A percentile compares a stretch with the other conserved stretches of the same genome.
These are phyloP conservation scores for Neoarthrinium moseri DNA, from an alignment of 2,329 filamentous ascomycete genomes.

Conservation along the genomic window DNA sequence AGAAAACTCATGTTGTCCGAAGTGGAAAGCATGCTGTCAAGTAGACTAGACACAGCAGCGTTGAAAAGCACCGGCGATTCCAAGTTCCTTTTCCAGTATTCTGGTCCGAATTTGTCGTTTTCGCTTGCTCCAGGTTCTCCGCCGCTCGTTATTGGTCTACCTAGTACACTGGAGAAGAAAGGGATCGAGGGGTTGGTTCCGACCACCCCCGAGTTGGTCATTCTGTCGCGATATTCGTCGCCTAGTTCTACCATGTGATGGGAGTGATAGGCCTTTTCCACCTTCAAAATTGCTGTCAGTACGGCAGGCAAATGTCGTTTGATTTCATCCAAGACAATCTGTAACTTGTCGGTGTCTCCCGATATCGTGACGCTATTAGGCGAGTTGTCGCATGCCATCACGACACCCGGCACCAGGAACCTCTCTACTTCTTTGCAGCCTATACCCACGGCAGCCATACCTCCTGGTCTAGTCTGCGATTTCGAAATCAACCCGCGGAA, in stretches of 20 bases:
- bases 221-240: neutral
- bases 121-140: too few species aligned
- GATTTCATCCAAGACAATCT: neutral
- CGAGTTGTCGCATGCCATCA: conserved; percentile 1
- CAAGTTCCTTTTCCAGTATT: conserved; percentile 4
- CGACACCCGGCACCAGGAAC: neutral
- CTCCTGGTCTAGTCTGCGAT: neutral
- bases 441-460: neutral
- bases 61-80: conserved; percentile 8
- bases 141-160: neutral
- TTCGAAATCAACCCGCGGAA: neutral
- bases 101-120: neutral
- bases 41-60: neutral
- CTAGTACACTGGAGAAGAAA: conserved; percentile 1
- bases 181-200: neutral
- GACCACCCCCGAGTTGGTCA: neutral
- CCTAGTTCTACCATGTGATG: neutral
- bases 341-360: neutral
- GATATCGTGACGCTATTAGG: neutral
- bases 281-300: neutral
- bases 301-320: neutral
- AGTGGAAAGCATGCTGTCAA: neutral
- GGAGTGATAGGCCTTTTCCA: conserved; percentile 8
- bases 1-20: neutral
- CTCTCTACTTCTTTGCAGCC: neutral